phyloP scores from a whole-genome alignment of 345 rosid genomes.

The Lenwebbia sp. region DNA sequence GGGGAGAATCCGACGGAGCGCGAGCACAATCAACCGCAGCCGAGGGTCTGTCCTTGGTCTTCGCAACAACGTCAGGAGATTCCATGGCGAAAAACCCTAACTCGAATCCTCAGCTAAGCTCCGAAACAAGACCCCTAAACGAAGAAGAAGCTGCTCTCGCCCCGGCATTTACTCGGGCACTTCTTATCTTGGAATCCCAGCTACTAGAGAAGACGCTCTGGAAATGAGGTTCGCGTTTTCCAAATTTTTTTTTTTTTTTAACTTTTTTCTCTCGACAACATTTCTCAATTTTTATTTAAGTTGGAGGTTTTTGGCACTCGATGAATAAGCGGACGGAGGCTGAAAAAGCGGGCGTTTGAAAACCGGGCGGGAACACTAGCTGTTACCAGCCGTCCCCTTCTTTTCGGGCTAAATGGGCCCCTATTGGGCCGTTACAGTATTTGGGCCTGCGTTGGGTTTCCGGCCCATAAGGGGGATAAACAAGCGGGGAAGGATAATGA shows the following conservation, averaged over 20 bases:
- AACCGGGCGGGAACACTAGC: not conserved
- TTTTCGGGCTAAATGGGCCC: not conserved
- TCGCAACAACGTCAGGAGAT: slow-evolving; percentile 2
- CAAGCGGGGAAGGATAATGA: not conserved
- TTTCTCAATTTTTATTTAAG: not conserved
- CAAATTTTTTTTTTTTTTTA: not conserved
- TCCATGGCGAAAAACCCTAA: slow-evolving; percentile 14
- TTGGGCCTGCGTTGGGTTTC: not conserved
- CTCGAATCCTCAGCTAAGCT: not conserved
- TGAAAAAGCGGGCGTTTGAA: not conserved
- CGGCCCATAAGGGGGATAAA: not conserved
- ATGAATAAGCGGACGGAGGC: not conserved
- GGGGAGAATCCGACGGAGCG: slow-evolving; percentile 11
- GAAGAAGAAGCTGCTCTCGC: not conserved
- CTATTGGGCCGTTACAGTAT: not conserved
- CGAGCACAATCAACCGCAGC: not conserved
- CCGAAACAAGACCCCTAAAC: not conserved
- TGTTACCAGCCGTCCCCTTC: not conserved
- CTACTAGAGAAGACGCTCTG: not conserved
- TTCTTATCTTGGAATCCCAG: not conserved
- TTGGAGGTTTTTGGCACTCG: not conserved
- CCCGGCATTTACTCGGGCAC: not conserved
- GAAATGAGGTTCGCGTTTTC: not conserved
- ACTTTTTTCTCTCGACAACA: not conserved
- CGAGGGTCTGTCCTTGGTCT: not conserved